phyloP scores from a whole-genome alignment of 1,284 basidiomycete species.

The Sporisorium scitamineum region DNA sequence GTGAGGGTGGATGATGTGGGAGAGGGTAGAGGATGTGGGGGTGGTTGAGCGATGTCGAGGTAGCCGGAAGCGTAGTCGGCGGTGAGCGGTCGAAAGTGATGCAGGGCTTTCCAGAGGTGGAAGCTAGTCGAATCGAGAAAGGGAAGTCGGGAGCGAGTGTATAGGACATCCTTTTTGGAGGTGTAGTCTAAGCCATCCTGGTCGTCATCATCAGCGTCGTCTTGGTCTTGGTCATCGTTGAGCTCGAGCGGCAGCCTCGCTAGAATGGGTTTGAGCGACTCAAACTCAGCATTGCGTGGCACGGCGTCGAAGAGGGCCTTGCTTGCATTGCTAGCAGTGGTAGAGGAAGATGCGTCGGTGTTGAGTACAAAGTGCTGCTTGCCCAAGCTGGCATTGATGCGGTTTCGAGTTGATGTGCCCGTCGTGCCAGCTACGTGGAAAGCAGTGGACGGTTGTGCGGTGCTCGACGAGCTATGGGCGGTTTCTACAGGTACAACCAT shows the following conservation, averaged over 20 bases:
- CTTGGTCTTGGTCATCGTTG: constrained; percentile 9
- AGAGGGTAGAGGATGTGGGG: constrained; percentile 31
- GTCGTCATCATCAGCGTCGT: constrained; percentile 3
- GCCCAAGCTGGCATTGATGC: constrained; percentile 22
- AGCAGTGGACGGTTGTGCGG: neutral
- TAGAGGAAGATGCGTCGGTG: constrained; percentile 16
- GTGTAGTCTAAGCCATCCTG: constrained; percentile 28
- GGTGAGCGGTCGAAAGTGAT: constrained; percentile 47
- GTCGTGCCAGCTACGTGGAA: constrained; percentile 22
- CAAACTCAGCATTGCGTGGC: constrained; percentile 47
- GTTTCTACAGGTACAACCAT: neutral
- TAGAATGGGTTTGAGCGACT: constrained; percentile 54
- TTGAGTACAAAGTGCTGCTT: constrained; percentile 46
- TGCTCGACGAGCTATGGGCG: neutral
- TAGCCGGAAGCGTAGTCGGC: constrained; percentile 56
- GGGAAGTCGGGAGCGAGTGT: constrained; percentile 54
- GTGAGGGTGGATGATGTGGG: constrained; percentile 1
- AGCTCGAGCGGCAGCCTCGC: constrained; percentile 39
- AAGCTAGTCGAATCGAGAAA: constrained; percentile 39
- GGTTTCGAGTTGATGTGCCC: constrained; percentile 22
- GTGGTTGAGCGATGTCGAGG: constrained; percentile 14
- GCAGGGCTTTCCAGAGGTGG: constrained; percentile 53
- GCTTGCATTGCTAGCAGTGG: too few relatives aligned
- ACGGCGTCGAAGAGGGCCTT: constrained; percentile 47
- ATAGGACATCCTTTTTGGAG: constrained; percentile 26